Evolutionary conservation across 305 asterid genomes (phyloP).

Genomic region (Salvia sclarea): DNA sequence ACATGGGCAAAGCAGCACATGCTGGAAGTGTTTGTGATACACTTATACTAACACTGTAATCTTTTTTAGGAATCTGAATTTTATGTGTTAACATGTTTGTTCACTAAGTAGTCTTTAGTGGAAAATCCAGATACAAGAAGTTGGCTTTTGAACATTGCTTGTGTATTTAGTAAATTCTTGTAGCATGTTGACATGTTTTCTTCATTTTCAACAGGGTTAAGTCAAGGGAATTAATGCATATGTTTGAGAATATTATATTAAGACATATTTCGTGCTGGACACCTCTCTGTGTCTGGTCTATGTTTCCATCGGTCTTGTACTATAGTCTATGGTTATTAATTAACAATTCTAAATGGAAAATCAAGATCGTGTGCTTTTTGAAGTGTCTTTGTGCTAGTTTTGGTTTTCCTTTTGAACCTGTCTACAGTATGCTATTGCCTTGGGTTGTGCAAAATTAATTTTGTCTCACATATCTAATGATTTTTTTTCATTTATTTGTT

Average conservation of each 20-base stretch:
- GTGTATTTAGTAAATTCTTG: neutral
- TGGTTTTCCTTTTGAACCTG: slow-evolving; percentile 7
- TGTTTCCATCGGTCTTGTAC: neutral
- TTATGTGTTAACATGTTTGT: neutral
- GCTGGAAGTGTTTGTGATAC: neutral
- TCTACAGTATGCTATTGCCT: neutral
- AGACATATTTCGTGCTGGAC: neutral
- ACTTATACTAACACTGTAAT: too few species aligned
- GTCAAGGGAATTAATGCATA: slow-evolving; percentile 7
- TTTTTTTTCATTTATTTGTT: slow-evolving; percentile 6
- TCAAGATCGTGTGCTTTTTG: slow-evolving; percentile 1
- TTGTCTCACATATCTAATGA: slow-evolving; percentile 25
- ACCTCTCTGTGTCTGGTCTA: neutral
- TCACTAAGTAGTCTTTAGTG: too few species aligned
- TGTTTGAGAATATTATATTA: neutral
- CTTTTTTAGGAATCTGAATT: too few species aligned
- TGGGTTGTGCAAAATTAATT: slow-evolving; percentile 9
- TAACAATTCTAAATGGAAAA: slow-evolving; percentile 11
- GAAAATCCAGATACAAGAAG: too few species aligned
- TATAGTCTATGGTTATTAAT: too few species aligned
- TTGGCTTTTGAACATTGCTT: too few species aligned
- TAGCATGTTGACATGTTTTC: neutral
- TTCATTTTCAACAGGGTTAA: slow-evolving; percentile 1
- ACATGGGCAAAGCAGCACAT: neutral
- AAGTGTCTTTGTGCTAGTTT: neutral